phyloP scores from a whole-genome alignment of 345 rosid genomes.

The Capsella bursapastoris region DNA sequence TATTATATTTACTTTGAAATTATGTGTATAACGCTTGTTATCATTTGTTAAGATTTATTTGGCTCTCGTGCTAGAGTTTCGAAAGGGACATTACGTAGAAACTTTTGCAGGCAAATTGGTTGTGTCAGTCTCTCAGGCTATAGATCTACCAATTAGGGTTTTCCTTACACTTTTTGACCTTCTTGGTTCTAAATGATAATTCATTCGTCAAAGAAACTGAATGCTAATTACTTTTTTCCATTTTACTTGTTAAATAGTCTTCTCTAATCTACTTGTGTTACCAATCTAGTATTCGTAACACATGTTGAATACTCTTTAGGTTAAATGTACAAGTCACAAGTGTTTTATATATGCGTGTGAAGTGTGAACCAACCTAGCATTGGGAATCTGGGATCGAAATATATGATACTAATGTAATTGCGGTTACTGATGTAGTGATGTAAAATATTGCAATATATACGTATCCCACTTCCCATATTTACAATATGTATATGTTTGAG shows the following conservation, averaged over 20 bases:
- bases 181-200: not conserved
- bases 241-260: not conserved
- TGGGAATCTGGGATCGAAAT: not conserved
- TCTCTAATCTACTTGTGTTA: too few relatives aligned
- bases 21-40: not conserved
- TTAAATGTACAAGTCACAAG: not conserved
- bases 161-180: not conserved
- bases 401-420: not conserved
- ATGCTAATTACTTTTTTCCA: not conserved
- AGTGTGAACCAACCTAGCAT: not conserved
- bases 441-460: not conserved
- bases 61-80: constrained; percentile 11
- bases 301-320: not conserved
- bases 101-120: constrained; percentile 21
- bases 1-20: too few relatives aligned
- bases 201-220: not conserved
- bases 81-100: constrained; percentile 20
- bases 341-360: not conserved
- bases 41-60: not conserved
- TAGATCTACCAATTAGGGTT: not conserved
- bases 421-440: not conserved
- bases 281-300: not conserved
- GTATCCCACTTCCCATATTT: not conserved
- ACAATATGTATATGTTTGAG: not conserved
- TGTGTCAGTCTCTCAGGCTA: constrained; percentile 19